phyloP scores from a whole-genome alignment of 768 basidiomycete species.

The Leccinum rimulosum region DNA sequence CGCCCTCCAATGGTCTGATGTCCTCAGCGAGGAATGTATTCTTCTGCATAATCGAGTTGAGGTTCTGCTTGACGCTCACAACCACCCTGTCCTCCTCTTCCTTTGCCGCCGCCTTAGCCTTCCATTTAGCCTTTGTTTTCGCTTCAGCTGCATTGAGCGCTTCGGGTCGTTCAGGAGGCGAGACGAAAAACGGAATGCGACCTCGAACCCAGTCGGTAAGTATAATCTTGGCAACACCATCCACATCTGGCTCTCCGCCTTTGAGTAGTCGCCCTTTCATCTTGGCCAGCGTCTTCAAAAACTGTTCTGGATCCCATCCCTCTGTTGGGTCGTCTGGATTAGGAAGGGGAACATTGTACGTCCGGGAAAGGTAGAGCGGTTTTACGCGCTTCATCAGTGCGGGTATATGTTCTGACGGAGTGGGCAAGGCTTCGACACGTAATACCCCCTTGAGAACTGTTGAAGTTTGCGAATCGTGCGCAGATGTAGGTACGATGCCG shows the following conservation, averaged over 20 bases:
- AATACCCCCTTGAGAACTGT: constrained; percentile 97
- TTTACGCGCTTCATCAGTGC: constrained; percentile 88
- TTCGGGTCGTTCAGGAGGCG: constrained; percentile 81
- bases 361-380: constrained; percentile 85
- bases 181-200: constrained; percentile 93
- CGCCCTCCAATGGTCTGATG: constrained; percentile 61
- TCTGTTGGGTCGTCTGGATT: constrained; percentile 50
- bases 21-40: constrained; percentile 86
- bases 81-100: constrained; percentile 37
- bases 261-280: constrained; percentile 91
- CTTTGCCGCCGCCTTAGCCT: constrained; percentile 38
- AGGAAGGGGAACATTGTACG: constrained; percentile 70
- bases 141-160: constrained; percentile 63
- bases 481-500: constrained; percentile 93
- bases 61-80: constrained; percentile 78
- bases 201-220: constrained; percentile 97
- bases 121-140: constrained; percentile 48
- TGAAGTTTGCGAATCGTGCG: constrained; percentile 83
- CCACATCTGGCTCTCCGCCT: constrained; percentile 91
- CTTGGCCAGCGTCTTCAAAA: constrained; percentile 82
- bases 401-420: constrained; percentile 90
- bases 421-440: constrained; percentile 90
- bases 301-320: constrained; percentile 70
- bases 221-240: constrained; percentile 92
- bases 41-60: constrained; percentile 86